These are phyloP conservation scores for Fusarium poae DNA, from an alignment of 2,329 filamentous ascomycete species.

Conservation along the genomic window DNA sequence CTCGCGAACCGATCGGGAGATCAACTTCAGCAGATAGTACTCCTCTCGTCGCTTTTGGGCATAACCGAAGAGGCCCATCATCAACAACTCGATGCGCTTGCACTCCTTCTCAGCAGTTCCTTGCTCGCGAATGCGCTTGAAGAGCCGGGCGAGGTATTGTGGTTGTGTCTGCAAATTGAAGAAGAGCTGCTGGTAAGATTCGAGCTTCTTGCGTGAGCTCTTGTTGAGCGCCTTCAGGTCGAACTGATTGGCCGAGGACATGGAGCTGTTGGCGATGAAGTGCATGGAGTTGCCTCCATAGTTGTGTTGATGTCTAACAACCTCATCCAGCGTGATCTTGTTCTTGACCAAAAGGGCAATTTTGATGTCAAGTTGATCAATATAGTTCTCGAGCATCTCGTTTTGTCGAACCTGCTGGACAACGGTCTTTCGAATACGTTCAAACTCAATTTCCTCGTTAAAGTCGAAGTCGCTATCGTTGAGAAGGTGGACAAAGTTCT, in stretches of 20 bases:
- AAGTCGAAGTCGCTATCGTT: conserved; percentile 99
- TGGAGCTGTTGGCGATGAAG: conserved; percentile 88
- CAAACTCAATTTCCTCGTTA: conserved; percentile 98
- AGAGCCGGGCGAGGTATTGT: conserved; percentile 90
- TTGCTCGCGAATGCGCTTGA: conserved; percentile 84
- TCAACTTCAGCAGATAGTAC: conserved; percentile 93
- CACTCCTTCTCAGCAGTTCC: conserved; percentile 91
- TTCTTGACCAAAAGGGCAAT: conserved; percentile 98
- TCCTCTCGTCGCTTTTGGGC: conserved; percentile 97
- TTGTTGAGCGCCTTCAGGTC: conserved; percentile 98
- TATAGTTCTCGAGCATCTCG: conserved; percentile 96
- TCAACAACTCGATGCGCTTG: conserved; percentile 90
- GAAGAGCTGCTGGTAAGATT: conserved; percentile 97
- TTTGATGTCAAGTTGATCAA: conserved; percentile 98
- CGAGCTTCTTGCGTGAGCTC: conserved; percentile 92
- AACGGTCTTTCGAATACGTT: conserved; percentile 92
- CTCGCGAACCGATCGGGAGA: conserved; percentile 84
- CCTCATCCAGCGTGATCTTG: conserved; percentile 98
- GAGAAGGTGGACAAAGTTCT: conserved; percentile 96
- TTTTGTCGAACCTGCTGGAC: conserved; percentile 98
- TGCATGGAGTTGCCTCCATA: conserved; percentile 90
- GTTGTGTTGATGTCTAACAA: conserved; percentile 95
- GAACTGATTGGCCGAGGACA: conserved; percentile 90
- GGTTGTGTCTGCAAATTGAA: conserved; percentile 97
- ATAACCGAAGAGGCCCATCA: conserved; percentile 97